Base-by-base conservation (phyloP, 805 yeast species). In the Monosporozyma siamensis region DNA sequence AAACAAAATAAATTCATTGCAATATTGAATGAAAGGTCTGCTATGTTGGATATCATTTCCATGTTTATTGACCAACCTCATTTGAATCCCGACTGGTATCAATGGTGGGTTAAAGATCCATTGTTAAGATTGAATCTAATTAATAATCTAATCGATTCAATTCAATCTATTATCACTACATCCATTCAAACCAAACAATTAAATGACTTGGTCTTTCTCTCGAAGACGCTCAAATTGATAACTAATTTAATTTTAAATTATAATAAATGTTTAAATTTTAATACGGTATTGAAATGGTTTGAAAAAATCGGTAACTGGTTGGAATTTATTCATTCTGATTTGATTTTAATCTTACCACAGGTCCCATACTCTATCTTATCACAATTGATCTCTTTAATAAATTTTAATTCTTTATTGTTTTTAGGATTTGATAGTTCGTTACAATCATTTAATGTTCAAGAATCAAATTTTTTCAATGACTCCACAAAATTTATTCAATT, bases 381-480 rank as follows among this genome's bases (percentile, higher is more conserved):
- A 10, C 29, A 43, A 24, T 14, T 44, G 12, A 29, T 40, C 8
- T 44, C 51, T 5, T 51, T 57, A 21, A 37, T 54, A 9, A 53
- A 42, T 18, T 39, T 52, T 4, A 63, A 72, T 1, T 68, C 80
- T 3, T 50, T 82, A 8, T 53, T 76, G 22, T 58, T 80, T 30
- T 54, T 83, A 20, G 86, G 84, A 41, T 61, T 81, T 44, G 74
- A 78, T 34, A 68, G 71, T 29, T 67, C 72, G 26, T 66, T 63
- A 40, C 74, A 71, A 14, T 55, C 70, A 1, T 55, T 72, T 17
- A 61, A 65, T 23, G 21, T 34, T 6, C 15, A 36, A 4, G 52
- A 61, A 1, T 45, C 65, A 1, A 61, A 73, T 0, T 74, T 59
- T 41, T 61, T 72, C 49, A 59, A 65, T 40, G 73, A 76, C 45